Evolutionary conservation across 1,284 basidiomycete species (phyloP).

Genomic region (Microbotryum violaceum): DNA sequence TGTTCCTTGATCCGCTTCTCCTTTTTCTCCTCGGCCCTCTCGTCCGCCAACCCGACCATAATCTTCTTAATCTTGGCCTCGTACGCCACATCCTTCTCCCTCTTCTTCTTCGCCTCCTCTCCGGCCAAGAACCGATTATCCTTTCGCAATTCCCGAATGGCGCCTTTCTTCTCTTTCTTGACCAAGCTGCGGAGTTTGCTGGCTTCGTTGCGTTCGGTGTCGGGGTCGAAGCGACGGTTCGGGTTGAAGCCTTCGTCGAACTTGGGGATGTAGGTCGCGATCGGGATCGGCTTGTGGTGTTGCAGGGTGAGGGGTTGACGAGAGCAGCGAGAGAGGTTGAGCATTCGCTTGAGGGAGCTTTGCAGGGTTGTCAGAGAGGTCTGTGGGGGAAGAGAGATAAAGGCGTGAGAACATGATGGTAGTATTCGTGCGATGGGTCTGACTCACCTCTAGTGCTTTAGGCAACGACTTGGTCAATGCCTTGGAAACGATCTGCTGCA

Average conservation of each 20-base stretch:
- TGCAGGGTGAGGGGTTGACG: conserved; percentile 79
- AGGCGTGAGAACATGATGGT: not conserved
- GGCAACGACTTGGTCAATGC: conserved; percentile 51
- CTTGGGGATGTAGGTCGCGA: conserved; percentile 85
- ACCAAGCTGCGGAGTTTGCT: conserved; percentile 79
- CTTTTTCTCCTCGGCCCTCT: conserved; percentile 90
- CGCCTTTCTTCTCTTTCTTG: conserved; percentile 95
- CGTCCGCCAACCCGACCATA: conserved; percentile 71
- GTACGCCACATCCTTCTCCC: conserved; percentile 68
- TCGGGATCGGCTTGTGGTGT: conserved; percentile 92
- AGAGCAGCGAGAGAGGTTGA: conserved; percentile 63
- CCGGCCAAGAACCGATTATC: conserved; percentile 87
- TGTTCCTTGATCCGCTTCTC: conserved; percentile 51
- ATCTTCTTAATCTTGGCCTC: conserved; percentile 53
- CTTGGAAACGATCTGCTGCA: conserved; percentile 53
- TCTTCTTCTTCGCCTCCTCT: conserved; percentile 74
- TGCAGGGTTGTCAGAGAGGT: not conserved
- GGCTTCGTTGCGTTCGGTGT: conserved; percentile 79
- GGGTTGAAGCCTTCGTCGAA: conserved; percentile 80
- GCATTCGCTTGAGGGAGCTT: conserved; percentile 46
- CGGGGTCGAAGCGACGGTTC: conserved; percentile 82
- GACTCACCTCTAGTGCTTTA: conserved; percentile 52
- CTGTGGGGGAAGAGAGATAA: not conserved
- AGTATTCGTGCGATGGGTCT: not conserved
- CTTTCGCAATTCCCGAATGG: conserved; percentile 90